Evolutionary conservation across 495 filamentous ascomycete species (phyloP), one percentile per base, ranked within the genome.

Genomic region (Talaromyces borbonicus): DNA sequence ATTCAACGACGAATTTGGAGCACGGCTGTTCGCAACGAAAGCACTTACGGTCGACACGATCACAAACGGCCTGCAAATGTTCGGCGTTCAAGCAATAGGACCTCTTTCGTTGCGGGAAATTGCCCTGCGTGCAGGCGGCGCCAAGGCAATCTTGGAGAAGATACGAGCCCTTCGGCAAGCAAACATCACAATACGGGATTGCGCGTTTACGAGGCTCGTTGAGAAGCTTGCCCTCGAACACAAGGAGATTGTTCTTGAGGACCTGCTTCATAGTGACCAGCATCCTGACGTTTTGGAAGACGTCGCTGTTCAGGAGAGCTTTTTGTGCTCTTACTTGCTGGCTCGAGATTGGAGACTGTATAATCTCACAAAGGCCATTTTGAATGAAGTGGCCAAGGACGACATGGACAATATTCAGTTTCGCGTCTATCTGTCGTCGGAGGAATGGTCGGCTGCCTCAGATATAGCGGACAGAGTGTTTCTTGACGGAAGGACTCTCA

Each of bases 211-310:
- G 1, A 63, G 70, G 22, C 53, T 84, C 8, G 51, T 90, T 11
- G 65, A 73, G 36, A 72, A 74, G 49, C 66, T 87, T 18, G 78
- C 79, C 8, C 50, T 48, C 5, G 65, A 76, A 44, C 67, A 73
- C 5, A 73, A 81, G 11, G 61, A 66, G 1, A 69, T 76, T 4
- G 59, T 82, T 39, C 66, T 90, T 8, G 58, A 71, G 9, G 68
- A 74, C 46, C 54, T 93, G 2, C 54, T 90, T 1, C 52, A 69
- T 18, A 81, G 76, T 41, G 85, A 90, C 53, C 78, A 87, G 35
- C 85, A 92, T 58, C 84, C 84, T 0, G 84, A 88, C 48, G 68
- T 75, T 4, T 76, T 85, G 19, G 84, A 87, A 44, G 79, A 94
- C 57, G 37, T 38, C 0, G 31, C 63, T 1, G 52, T 79, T 2